Evolutionary conservation across 2,329 filamentous ascomycete species (phyloP).

Genomic region (Hypoxylon rubiginosum): DNA sequence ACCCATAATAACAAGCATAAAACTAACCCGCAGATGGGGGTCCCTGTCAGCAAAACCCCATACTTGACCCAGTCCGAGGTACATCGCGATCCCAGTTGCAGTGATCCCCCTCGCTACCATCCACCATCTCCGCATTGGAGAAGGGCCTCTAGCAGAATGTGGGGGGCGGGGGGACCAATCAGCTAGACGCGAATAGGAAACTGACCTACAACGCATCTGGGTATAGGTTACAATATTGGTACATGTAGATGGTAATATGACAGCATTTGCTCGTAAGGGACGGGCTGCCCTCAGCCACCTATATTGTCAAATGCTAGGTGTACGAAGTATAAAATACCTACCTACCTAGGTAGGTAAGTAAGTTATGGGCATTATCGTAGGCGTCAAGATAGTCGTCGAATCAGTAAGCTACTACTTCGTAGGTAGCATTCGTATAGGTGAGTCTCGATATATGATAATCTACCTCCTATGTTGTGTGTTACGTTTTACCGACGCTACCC

Average conservation of each 20-base stretch:
- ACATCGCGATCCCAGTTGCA: conserved; percentile 2
- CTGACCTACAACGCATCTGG: background rate
- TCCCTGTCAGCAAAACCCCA: conserved; percentile 38
- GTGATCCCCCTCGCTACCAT: conserved; percentile 36
- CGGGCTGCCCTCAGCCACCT: background rate
- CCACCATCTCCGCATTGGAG: conserved; percentile 58
- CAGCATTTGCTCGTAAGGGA: background rate
- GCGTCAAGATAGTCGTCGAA: no score
- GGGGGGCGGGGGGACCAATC: conserved; percentile 48
- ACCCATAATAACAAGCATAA: conserved; percentile 29
- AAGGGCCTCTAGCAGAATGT: conserved; percentile 50
- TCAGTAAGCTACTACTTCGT: no score
- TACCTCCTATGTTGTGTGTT: background rate
- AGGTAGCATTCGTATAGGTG: background rate
- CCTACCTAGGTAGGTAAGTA: no score
- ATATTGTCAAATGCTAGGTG: background rate
- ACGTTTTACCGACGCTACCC: background rate
- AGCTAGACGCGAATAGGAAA: conserved; percentile 30
- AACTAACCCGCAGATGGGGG: conserved; percentile 14
- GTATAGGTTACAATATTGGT: conserved; percentile 31
- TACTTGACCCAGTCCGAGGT: conserved; percentile 20
- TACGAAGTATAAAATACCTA: no score
- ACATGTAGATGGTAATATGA: conserved; percentile 2
- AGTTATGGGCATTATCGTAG: no score
- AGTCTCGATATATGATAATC: background rate